Base-by-base conservation (phyloP, 176 grass and related monocot genomes). In the Oryza meridionalis region DNA sequence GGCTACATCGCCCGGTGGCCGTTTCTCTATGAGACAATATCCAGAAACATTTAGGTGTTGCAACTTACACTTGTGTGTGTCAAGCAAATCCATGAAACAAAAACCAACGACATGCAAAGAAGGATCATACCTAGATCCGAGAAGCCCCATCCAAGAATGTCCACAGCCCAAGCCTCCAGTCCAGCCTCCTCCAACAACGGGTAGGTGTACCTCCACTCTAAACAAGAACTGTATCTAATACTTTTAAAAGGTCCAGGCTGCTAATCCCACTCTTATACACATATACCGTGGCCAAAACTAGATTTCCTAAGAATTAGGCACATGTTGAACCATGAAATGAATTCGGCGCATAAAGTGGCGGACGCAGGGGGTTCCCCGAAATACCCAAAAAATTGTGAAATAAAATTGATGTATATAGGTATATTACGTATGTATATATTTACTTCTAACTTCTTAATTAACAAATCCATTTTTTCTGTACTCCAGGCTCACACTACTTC, bases 91-190 rank as follows among this genome's bases (percentile, higher is more conserved):
- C 31, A 68, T 19, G 12, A 71, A 78, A 68, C 24, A 4, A 78
- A 26, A 79, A 73, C n/a, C 65, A 42, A 26, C 16, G 47, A 1
- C 8, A 74, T 67, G 21, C 0, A 40, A 38, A 72, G n/a, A 43
- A 7, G 27, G 11, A 77, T 40, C 70, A 38, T 89, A 93, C 96
- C 88, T 89, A 98, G 89, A 88, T 98, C 42, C 79, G 93, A 98
- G 86, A 98, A 98, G 35, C 96, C 96, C 96, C 93, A 98, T 58
- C 96, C 96, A 94, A 98, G 96, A 84, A 98, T 89, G 77, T 98
- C 96, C 55, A 98, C 80, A 82, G 96, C 93, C 96, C 96, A 98
- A 62, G 88, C 47, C 81, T 98, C 93, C 32, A 92, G 14, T 83
- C 93, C 96, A 83, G 96, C 96, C 72, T 87, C 89, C 83, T 96